Conservation (phyloP, 202 grass and related monocot species). For the Digitaria exilis region DNA sequence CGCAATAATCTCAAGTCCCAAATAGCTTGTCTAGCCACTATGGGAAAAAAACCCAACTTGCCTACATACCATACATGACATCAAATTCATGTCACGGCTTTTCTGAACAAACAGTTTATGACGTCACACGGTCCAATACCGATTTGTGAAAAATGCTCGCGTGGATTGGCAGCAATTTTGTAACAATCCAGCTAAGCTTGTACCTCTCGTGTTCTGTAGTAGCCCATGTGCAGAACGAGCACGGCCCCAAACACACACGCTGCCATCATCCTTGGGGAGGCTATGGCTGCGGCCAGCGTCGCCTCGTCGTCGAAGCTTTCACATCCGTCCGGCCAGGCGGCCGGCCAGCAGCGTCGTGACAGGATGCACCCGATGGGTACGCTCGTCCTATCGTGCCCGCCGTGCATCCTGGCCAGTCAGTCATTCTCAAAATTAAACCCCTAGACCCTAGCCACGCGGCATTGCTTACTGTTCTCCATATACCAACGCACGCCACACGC, state of each 20-base stretch:
- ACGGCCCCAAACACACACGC: background rate
- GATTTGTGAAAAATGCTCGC: background rate
- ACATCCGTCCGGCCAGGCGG: too few relatives aligned
- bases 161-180: background rate
- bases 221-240: background rate
- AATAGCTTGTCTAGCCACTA: too few relatives aligned
- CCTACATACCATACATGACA: too few relatives aligned
- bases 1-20: too few relatives aligned
- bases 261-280: background rate
- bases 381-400: background rate
- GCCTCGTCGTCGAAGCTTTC: too few relatives aligned
- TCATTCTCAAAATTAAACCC: background rate
- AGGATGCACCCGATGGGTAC: background rate
- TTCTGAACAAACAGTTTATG: too few relatives aligned
- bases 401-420: background rate
- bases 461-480: background rate
- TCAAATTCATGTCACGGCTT: background rate
- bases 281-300: too few relatives aligned
- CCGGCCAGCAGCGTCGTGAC: too few relatives aligned
- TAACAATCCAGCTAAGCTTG: conserved; percentile 2
- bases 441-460: background rate
- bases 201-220: background rate
- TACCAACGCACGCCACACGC: background rate
- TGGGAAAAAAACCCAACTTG: too few relatives aligned
- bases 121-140: conserved; percentile 1